These are phyloP conservation scores for Inga oerstediana DNA, from an alignment of 306 rosid genomes.

Conservation along the genomic window DNA sequence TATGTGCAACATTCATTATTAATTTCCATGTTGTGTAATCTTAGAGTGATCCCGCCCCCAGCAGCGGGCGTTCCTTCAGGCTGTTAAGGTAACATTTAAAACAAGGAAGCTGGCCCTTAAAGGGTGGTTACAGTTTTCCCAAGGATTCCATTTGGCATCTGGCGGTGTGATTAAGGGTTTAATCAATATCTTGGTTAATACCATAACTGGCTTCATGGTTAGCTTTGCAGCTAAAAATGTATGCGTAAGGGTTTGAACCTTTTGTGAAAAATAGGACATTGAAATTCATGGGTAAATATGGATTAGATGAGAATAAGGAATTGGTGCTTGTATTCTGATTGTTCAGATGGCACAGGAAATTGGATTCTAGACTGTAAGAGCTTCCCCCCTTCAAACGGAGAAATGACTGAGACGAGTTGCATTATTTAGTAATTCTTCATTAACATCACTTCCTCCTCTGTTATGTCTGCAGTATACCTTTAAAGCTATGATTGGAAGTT, in stretches of 20 bases:
- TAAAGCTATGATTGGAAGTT: neutral
- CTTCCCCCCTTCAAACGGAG: neutral
- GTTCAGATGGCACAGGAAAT: neutral
- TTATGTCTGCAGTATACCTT: neutral
- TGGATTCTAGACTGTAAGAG: neutral
- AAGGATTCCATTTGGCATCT: neutral
- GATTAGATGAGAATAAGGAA: neutral
- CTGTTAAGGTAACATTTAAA: neutral
- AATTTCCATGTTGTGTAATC: conserved; percentile 9
- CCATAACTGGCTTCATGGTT: neutral
- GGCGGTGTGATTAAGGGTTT: neutral
- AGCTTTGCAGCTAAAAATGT: neutral
- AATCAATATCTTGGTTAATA: neutral
- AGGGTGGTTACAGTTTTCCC: neutral
- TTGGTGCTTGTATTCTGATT: neutral
- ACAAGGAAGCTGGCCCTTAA: neutral
- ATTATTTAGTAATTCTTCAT: neutral
- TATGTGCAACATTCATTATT: conserved; percentile 8
- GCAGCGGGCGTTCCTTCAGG: neutral
- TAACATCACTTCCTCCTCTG: neutral
- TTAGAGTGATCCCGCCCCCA: neutral
- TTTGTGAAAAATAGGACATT: neutral
- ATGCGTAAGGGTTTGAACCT: neutral
- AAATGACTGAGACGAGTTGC: neutral
- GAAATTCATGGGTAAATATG: neutral